A percentile compares a stretch with the other conserved stretches of the same genome.
phyloP scores from a whole-genome alignment of 192 early-diverging fungal species.

The Coemansia sp. region DNA sequence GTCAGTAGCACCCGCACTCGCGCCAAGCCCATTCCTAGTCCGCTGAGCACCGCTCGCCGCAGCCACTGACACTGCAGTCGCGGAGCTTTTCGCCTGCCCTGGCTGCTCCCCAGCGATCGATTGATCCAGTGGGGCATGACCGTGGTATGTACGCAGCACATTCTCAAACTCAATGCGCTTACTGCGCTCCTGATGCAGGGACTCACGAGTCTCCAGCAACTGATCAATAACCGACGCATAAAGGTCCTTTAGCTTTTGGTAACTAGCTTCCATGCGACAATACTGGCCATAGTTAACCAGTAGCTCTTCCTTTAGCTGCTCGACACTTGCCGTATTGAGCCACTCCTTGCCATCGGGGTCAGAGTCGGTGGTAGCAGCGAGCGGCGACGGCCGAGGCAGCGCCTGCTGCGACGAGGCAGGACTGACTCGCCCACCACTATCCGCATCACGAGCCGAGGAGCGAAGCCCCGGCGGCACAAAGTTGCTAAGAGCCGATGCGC shows the following conservation, averaged over 20 bases:
- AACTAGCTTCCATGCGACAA: constrained; percentile 51
- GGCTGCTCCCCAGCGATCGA: not conserved
- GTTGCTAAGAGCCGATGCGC: constrained; percentile 23
- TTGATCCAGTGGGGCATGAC: constrained; percentile 22
- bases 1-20: not conserved
- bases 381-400: not conserved
- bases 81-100: constrained; percentile 1
- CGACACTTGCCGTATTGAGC: constrained; percentile 34
- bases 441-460: constrained; percentile 15
- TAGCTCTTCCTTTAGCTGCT: constrained; percentile 52
- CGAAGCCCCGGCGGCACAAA: constrained; percentile 51
- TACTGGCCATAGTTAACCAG: constrained; percentile 53
- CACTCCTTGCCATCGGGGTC: constrained; percentile 35
- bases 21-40: not conserved
- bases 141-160: constrained; percentile 44
- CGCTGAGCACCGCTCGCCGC: not conserved
- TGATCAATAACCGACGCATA: constrained; percentile 50
- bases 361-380: not conserved
- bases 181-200: constrained; percentile 43
- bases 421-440: not conserved
- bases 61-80: constrained; percentile 3
- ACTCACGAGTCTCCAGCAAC: constrained; percentile 43
- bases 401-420: not conserved
- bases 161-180: constrained; percentile 37
- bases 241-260: constrained; percentile 52